Percentiles rank a stretch among this genome's conserved stretches.
phyloP scores from a whole-genome alignment of 306 rosid species.

The Fragaria iinumae region DNA sequence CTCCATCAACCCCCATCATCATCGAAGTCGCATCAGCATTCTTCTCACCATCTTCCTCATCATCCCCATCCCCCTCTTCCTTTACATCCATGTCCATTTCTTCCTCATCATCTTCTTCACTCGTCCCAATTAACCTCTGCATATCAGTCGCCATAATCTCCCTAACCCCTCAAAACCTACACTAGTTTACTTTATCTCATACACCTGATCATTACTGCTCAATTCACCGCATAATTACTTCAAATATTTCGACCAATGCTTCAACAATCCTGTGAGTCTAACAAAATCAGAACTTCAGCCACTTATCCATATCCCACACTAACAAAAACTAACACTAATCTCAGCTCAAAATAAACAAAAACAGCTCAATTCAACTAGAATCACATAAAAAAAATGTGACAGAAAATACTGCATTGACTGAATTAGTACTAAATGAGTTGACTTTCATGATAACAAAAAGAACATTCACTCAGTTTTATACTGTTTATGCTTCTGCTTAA shows the following conservation, averaged over 20 bases:
- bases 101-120: constrained; percentile 88
- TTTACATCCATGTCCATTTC: constrained; percentile 91
- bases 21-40: constrained; percentile 33
- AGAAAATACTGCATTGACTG: not conserved
- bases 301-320: not conserved
- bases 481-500: not conserved
- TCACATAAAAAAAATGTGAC: not conserved
- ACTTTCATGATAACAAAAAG: not conserved
- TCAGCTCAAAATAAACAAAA: not conserved
- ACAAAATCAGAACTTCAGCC: constrained; percentile 8
- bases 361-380: not conserved
- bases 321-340: not conserved
- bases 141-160: constrained; percentile 70
- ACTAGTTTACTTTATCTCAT: constrained; percentile 8
- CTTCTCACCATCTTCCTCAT: constrained; percentile 49
- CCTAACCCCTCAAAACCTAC: constrained; percentile 28
- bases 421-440: constrained; percentile 4
- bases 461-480: not conserved
- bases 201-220: constrained; percentile 17
- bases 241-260: not conserved
- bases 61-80: constrained; percentile 73
- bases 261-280: not conserved
- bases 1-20: constrained; percentile 72
- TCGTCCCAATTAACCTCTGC: constrained; percentile 72
- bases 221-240: not conserved